Evolutionary conservation across 179 eudicot species (phyloP), one percentile per base, ranked within the genome.

Genomic region (Amaranthus tricolor): DNA sequence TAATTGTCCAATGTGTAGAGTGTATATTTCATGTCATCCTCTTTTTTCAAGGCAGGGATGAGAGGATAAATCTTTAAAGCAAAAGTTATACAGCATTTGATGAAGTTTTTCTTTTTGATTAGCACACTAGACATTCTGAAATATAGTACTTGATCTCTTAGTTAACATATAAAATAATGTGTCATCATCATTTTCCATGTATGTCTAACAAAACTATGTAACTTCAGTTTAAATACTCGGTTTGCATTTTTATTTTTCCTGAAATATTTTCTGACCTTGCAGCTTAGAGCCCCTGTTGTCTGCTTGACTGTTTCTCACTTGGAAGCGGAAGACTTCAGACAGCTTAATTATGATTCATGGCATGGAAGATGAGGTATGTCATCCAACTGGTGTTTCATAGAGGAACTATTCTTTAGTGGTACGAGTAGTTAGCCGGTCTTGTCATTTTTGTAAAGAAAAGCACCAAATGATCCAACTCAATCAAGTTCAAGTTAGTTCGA

Each of bases 391-490:
- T 12, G 71, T 68, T n/a, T 5, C 45, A 21, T 50, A 51, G 71
- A 51, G 59, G 16, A 68, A 15, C 14, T 21, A 50, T 52, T 68
- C 43, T 2, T 68, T 51, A 12, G 58, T 68, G 45, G 47, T 68
- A 68, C 58, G 8, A 67, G 71, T 68, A 20, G 5, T 66, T 47
- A 45, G 69, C 57, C 51, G 45, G 44, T 67, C 70, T 66, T 47
- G 51, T 67, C 71, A 68, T 50, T 68, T 68, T 68, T 68, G 59
- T 68, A 68, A 68, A 68, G 58, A 68, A 21, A 50, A 68, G 71
- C 45, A 13, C 7, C n/a, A 9, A 52, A 52, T 52, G 58, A 51
- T 68, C 14, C 13, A 20, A 51, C 43, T 66, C 16, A 17, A 62
- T 62, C n/a, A 31, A 48, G n/a, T 66, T 21, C 11, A 66, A 55